Conservation (phyloP, 2,329 filamentous ascomycete genomes). For the Sporothrix mexicana region DNA sequence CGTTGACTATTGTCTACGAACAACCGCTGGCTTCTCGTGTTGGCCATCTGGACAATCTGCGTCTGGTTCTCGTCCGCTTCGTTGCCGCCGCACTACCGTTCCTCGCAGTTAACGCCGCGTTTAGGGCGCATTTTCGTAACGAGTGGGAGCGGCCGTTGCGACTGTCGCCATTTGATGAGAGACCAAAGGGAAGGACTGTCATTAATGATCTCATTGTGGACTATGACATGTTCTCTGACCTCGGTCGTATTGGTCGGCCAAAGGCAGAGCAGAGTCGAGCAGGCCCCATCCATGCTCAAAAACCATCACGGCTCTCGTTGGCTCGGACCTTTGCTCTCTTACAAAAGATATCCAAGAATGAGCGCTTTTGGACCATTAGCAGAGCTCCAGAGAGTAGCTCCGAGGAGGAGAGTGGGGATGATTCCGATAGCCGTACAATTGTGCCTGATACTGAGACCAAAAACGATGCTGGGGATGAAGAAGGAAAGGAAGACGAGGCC, state of each 20-base stretch:
- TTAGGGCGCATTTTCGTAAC: slow-evolving; percentile 35
- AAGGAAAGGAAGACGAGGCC: background rate
- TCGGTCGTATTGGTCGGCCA: background rate
- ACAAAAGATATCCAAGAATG: background rate
- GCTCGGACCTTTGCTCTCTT: background rate
- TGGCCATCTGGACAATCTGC: slow-evolving; percentile 37
- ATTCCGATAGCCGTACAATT: background rate
- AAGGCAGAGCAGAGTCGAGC: too few relatives aligned
- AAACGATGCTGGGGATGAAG: background rate
- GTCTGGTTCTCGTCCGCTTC: slow-evolving; percentile 40
- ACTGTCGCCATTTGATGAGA: background rate
- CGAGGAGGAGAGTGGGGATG: background rate
- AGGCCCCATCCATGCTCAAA: background rate
- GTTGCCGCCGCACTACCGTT: slow-evolving; percentile 39
- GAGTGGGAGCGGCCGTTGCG: slow-evolving; percentile 34
- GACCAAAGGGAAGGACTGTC: background rate
- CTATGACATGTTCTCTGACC: slow-evolving; percentile 19
- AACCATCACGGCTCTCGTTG: background rate
- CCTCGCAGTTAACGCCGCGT: slow-evolving; percentile 39
- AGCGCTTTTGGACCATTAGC: slow-evolving; percentile 5
- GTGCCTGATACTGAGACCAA: background rate
- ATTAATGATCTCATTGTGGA: slow-evolving; percentile 19
- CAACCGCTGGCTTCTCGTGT: slow-evolving; percentile 37
- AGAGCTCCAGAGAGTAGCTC: background rate
- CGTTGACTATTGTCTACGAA: slow-evolving; percentile 40